Percentiles rank a stretch among this genome's conserved stretches.
These are phyloP conservation scores for Podaxis rugospora DNA, from an alignment of 768 basidiomycete species.

Conservation along the genomic window DNA sequence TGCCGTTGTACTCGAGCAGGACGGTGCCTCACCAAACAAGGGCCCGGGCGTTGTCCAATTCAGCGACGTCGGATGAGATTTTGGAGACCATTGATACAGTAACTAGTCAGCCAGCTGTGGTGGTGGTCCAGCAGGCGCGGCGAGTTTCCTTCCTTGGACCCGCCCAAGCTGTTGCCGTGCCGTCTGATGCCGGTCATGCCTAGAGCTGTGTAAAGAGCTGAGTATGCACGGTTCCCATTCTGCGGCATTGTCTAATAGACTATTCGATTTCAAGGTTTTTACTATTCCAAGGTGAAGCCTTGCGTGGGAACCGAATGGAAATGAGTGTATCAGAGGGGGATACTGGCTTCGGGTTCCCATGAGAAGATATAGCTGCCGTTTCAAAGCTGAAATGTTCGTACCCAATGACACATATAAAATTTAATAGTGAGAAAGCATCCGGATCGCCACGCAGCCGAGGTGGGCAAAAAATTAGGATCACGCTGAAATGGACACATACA, in stretches of 20 bases:
- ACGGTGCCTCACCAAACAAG: neutral
- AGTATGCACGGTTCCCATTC: neutral
- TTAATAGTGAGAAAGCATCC: too few relatives aligned
- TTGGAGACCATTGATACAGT: neutral
- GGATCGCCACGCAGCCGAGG: neutral
- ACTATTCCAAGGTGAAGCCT: neutral
- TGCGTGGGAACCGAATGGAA: neutral
- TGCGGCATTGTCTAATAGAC: neutral
- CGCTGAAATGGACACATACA: neutral
- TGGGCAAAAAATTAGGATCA: neutral
- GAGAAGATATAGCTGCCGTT: neutral
- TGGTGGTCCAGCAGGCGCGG: neutral
- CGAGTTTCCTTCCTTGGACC: conserved; percentile 1
- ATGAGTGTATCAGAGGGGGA: neutral
- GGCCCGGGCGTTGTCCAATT: neutral
- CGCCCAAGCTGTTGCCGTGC: neutral
- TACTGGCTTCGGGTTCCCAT: neutral
- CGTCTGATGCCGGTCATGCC: neutral
- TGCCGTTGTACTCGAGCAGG: neutral
- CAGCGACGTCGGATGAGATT: neutral
- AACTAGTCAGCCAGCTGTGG: neutral
- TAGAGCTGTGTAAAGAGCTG: conserved; percentile 1
- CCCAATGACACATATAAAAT: too few relatives aligned
- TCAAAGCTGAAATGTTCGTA: too few relatives aligned
- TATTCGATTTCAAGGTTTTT: neutral